These are phyloP conservation scores for Cunninghamia lanceolata DNA, from an alignment of 75 land plant species.

Conservation along the genomic window DNA sequence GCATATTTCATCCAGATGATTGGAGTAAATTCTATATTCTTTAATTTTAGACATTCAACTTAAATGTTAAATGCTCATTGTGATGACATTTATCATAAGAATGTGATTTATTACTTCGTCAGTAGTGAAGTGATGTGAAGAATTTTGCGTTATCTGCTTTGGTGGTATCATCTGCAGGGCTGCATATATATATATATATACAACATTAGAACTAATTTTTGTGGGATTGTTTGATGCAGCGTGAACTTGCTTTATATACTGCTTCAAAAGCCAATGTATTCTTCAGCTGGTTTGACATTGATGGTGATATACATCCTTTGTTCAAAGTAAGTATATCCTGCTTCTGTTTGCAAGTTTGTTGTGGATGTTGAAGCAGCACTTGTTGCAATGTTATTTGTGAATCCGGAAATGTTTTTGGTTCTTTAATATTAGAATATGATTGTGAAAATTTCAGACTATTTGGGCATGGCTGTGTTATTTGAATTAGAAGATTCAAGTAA, in stretches of 20 bases:
- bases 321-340: conserved; percentile 61
- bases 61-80: not conserved
- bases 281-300: conserved; percentile 82
- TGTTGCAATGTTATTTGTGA: not conserved
- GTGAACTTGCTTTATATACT: conserved; percentile 85
- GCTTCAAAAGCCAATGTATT: conserved; percentile 65
- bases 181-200: not conserved
- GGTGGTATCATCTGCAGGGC: not conserved
- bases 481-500: not conserved
- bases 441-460: not conserved
- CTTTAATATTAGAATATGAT: not conserved
- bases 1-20: not conserved
- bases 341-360: not conserved
- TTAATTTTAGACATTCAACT: not conserved
- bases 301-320: conserved; percentile 79
- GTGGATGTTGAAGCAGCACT: not conserved
- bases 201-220: conserved; percentile 1
- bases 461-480: not conserved
- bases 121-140: not conserved
- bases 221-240: conserved; percentile 46
- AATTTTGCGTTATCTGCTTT: not conserved
- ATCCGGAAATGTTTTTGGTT: not conserved
- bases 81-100: not conserved
- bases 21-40: not conserved
- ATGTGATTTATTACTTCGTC: not conserved